Percentiles rank a stretch among this genome's conserved stretches.
phyloP scores from a whole-genome alignment of 1,284 basidiomycete genomes.

The Malassezia slooffiae region DNA sequence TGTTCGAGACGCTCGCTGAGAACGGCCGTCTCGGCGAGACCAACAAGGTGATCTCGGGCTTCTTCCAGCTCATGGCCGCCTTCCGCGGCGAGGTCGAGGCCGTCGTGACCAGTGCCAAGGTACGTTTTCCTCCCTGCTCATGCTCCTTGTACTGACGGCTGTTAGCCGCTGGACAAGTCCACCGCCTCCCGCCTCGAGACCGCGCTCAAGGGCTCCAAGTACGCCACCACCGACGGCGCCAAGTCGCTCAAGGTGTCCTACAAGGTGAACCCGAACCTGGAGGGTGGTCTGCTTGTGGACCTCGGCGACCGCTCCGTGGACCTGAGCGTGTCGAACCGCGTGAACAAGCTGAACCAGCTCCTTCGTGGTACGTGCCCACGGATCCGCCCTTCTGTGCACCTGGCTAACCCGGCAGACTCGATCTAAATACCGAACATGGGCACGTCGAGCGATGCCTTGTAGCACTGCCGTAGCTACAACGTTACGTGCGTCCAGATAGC shows the following conservation, averaged over 20 bases:
- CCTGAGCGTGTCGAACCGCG: constrained; percentile 78
- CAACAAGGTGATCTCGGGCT: constrained; percentile 76
- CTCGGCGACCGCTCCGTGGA: constrained; percentile 98
- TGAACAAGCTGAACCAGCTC: constrained; percentile 84
- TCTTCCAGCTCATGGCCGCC: constrained; percentile 75
- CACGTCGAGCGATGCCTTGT: too few relatives aligned
- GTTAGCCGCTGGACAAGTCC: constrained; percentile 40
- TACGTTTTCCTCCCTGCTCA: constrained; percentile 42
- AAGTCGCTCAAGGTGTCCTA: constrained; percentile 42
- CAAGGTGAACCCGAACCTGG: constrained; percentile 43
- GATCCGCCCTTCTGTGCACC: background rate
- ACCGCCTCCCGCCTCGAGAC: constrained; percentile 36
- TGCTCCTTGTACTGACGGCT: too few relatives aligned
- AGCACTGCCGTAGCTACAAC: too few relatives aligned
- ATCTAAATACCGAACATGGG: too few relatives aligned
- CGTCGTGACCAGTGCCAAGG: constrained; percentile 63
- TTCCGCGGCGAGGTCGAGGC: constrained; percentile 90
- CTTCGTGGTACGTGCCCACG: constrained; percentile 48
- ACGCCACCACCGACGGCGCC: constrained; percentile 32
- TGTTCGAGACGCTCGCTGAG: constrained; percentile 79
- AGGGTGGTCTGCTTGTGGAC: constrained; percentile 73
- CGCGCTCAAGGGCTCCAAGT: constrained; percentile 38
- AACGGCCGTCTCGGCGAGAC: constrained; percentile 82
- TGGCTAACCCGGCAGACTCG: constrained; percentile 11
- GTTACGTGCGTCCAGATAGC: too few relatives aligned